Percentiles rank a stretch among this genome's conserved stretches.
These are phyloP conservation scores for Penicillium paxilli DNA, from an alignment of 495 filamentous ascomycete genomes.

Conservation along the genomic window DNA sequence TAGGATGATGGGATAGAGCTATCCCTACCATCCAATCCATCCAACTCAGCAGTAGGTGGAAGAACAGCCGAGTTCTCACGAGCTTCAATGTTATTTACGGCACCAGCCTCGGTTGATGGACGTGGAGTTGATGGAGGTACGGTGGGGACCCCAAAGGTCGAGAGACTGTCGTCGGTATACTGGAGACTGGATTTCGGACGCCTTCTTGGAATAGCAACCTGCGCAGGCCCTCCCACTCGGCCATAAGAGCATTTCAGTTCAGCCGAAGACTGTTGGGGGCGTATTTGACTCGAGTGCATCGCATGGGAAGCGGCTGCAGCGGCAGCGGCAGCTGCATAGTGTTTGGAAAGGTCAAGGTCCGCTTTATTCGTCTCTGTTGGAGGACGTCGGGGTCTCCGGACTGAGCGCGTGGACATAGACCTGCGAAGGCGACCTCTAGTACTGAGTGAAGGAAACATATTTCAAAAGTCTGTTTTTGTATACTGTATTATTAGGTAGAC, in stretches of 20 bases:
- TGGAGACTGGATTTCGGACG: slow-evolving; percentile 18
- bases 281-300: slow-evolving; percentile 57
- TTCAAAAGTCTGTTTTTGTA: slow-evolving; percentile 24
- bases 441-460: slow-evolving; percentile 30
- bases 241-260: slow-evolving; percentile 33
- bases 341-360: slow-evolving; percentile 54
- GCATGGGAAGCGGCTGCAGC: slow-evolving; percentile 67
- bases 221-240: slow-evolving; percentile 34
- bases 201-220: slow-evolving; percentile 38
- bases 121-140: slow-evolving; percentile 4
- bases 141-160: background rate
- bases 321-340: slow-evolving; percentile 68
- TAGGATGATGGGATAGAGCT: slow-evolving; percentile 71
- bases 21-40: slow-evolving; percentile 57
- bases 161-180: slow-evolving; percentile 5
- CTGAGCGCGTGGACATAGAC: slow-evolving; percentile 64
- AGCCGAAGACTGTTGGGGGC: slow-evolving; percentile 9
- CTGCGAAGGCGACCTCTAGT: slow-evolving; percentile 51
- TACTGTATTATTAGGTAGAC: slow-evolving; percentile 20
- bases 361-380: slow-evolving; percentile 46
- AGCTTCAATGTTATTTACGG: slow-evolving; percentile 7
- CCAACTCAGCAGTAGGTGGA: slow-evolving; percentile 36
- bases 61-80: slow-evolving; percentile 22
- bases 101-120: background rate
- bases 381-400: slow-evolving; percentile 37